Evolutionary conservation across 805 yeast species (phyloP), one percentile per base, ranked within the genome.

Genomic region (Brettanomyces naardenensis): DNA sequence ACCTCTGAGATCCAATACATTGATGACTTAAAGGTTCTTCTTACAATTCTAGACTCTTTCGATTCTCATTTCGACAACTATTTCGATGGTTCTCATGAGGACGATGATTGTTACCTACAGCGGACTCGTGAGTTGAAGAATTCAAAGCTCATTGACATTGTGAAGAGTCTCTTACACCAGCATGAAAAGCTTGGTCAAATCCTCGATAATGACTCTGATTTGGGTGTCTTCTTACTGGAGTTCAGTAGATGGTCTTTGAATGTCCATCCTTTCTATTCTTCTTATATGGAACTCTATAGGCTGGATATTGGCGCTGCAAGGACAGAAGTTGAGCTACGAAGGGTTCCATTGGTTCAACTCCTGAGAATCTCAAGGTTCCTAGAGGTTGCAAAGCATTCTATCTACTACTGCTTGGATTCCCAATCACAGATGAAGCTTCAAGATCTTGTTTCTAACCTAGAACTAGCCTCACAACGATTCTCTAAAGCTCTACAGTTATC

Each of bases 341-440:
- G 58, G 36, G 45, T 53, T 32, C 66, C 66, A 7, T 35, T 62
- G 25, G 44, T 53, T 25, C 48, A 59, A 40, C 37, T 61, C n/a
- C 40, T 54, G 5, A 48, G 51, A 21, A 35, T 62, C 19, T 44
- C 42, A 15, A 51, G 47, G 31, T 45, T 55, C 23, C 37, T 53
- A 10, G 29, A 35, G n/a, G 43, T 44, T 14, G 31, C 58, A 13
- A 46, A 45, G 31, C 49, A 48, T 17, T 36, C 52, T 4, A 33
- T 52, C 6, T 42, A 39, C 22, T 36, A 45, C 18, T 7, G 19
- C 32, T 47, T 51, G 36, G 28, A 28, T 9, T 53, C 44, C 14
- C 47, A 44, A 20, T 31, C 45, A 15, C 40, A 43, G 28, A 47
- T 53, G 6, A 20, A 18, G 17, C 25, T 31, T 6, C 45, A 48